These are phyloP conservation scores for Hemileia vastatrix DNA, from an alignment of 1,284 basidiomycete genomes.

Conservation along the genomic window DNA sequence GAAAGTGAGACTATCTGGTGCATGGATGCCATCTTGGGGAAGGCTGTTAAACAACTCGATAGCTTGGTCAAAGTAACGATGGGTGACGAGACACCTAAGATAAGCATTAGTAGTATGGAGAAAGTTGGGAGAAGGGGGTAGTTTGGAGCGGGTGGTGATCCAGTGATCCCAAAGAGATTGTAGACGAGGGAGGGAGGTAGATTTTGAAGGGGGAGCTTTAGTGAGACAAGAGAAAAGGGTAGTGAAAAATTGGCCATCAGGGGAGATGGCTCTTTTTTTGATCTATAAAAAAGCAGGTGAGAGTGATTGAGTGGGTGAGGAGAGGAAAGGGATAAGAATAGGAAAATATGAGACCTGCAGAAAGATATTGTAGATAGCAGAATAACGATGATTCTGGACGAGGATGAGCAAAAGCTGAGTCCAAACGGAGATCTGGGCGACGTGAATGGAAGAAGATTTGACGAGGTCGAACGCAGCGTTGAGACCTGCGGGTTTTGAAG, in stretches of 20 bases:
- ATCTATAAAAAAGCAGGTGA: slow-evolving; percentile 29
- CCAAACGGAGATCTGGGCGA: slow-evolving; percentile 33
- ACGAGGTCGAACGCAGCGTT: slow-evolving; percentile 24
- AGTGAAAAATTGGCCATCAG: slow-evolving; percentile 25
- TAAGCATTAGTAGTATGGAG: slow-evolving; percentile 11
- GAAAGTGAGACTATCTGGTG: slow-evolving; percentile 8
- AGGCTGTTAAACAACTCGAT: slow-evolving; percentile 6
- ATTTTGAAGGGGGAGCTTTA: not conserved
- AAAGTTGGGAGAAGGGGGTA: not conserved
- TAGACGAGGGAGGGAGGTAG: not conserved
- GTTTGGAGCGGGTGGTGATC: not conserved
- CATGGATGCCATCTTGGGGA: not conserved
- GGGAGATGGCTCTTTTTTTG: slow-evolving; percentile 29
- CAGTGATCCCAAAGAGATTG: slow-evolving; percentile 10
- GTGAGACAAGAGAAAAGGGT: slow-evolving; percentile 23
- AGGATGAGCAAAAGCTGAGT: slow-evolving; percentile 29
- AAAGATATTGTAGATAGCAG: slow-evolving; percentile 8
- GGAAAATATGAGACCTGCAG: slow-evolving; percentile 1
- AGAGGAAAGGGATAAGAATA: not conserved
- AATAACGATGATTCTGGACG: slow-evolving; percentile 1
- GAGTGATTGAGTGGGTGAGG: not conserved
- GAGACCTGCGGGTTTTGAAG: not conserved
- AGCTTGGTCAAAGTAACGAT: not conserved
- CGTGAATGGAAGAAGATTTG: slow-evolving; percentile 19
- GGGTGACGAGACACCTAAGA: not conserved